phyloP scores from a whole-genome alignment of 78 protist species.

The Pelomyxa schiedti region DNA sequence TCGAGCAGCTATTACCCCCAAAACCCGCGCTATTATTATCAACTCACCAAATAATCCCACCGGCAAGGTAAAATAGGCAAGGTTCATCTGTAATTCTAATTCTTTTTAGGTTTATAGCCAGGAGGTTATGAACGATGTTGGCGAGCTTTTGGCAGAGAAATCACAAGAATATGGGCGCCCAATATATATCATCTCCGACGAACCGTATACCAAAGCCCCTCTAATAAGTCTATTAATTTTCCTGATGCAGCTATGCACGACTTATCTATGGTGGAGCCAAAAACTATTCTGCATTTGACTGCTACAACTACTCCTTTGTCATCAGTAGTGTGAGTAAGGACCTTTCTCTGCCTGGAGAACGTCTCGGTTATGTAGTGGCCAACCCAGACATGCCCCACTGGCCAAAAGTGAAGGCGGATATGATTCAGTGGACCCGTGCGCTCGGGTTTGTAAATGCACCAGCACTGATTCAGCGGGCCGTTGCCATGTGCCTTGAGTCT shows the following conservation, averaged over 20 bases:
- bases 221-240: too few species aligned
- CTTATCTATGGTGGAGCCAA: too few species aligned
- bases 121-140: background rate
- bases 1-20: background rate
- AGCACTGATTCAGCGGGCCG: background rate
- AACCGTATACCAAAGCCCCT: too few species aligned
- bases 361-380: background rate
- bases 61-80: too few species aligned
- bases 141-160: background rate
- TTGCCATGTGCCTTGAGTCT: background rate
- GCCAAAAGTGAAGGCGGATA: background rate
- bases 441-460: background rate
- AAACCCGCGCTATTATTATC: background rate
- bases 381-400: background rate
- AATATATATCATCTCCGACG: background rate
- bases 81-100: too few species aligned
- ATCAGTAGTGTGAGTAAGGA: background rate
- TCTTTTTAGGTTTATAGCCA: background rate
- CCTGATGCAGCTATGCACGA: too few species aligned
- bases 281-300: too few species aligned
- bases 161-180: too few species aligned
- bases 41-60: background rate
- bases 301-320: background rate
- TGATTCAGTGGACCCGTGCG: background rate
- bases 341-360: background rate